Percentiles rank a stretch among this genome's conserved stretches.
phyloP scores from a whole-genome alignment of 305 asterid genomes.

The Fraxinus floribunda region DNA sequence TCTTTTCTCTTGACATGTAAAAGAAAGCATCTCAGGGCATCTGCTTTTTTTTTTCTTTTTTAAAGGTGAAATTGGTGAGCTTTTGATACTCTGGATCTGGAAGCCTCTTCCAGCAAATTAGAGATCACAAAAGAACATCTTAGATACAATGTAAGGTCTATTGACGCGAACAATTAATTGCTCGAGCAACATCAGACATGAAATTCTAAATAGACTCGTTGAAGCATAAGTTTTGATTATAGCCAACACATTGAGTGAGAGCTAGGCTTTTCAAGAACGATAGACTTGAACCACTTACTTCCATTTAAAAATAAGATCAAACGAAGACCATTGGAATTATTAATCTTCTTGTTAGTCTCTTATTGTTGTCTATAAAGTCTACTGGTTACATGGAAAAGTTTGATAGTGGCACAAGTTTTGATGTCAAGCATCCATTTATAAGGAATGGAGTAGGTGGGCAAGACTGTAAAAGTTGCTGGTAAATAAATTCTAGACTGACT shows the following conservation, averaged over 20 bases:
- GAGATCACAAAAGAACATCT: neutral
- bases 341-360: neutral
- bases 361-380: neutral
- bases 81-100: no score
- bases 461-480: conserved; percentile 33
- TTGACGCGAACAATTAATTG: neutral
- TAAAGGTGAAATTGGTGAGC: no score
- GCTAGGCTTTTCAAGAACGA: neutral
- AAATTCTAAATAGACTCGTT: neutral
- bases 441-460: conserved; percentile 33
- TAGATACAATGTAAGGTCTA: neutral
- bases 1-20: no score
- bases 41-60: no score
- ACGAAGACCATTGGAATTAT: neutral
- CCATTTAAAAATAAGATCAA: neutral
- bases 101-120: no score
- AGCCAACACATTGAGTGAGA: neutral
- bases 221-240: neutral
- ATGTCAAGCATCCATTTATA: neutral
- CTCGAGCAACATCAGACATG: neutral
- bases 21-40: no score
- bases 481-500: conserved; percentile 57
- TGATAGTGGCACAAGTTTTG: neutral
- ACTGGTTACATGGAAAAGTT: neutral
- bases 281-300: neutral